Evolutionary conservation across 2,329 filamentous ascomycete genomes (phyloP), one percentile per base, ranked within the genome.

Genomic region (Epichloe gansuensis): DNA sequence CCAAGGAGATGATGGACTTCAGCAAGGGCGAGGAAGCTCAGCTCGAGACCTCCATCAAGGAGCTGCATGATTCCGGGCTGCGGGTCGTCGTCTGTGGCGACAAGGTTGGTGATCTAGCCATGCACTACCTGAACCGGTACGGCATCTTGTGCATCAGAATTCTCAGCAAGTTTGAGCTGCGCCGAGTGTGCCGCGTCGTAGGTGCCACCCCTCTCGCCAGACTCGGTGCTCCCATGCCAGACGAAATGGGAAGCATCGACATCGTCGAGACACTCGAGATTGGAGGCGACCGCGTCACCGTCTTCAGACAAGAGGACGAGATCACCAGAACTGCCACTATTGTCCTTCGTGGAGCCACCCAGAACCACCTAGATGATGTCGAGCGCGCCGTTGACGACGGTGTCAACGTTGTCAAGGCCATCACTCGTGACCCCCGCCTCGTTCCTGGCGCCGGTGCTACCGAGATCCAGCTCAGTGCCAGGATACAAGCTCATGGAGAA

Each of bases 1-100:
- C 91, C 54, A 87, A 97, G 75, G 93, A 98, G 73, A 97, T 98
- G 88, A 79, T 97, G 66, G 86, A 97, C 67, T 98, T 97, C 72
- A 95, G 89, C 63, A 95, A 90, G 75, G 94, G 93, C 56, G 93
- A 98, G 74, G 93, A 98, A 74, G 73, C 76, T 51, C 91, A 96
- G 68, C 82, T 98, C 48, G 93, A 98, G 74, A 77, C 83, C 45
- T 77, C 85, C 49, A 87, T 98, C 74, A 97, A 97, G 77, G 90
- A 96, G 71, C 80, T 98, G 23, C 84, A 96, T 69, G 93, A 98
- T 67, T 91, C 89, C 36, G 93, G 93, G 44, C 71, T 98, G 57
- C 82, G 93, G 52, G 94, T 98, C 17, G 83, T 97, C 48, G 80
- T 98, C 59, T 91, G 90, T 52, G 93, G 93, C 53, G 85, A 89